These are phyloP conservation scores for Polyporus tsugae DNA, from an alignment of 1,284 basidiomycete species.

Conservation along the genomic window DNA sequence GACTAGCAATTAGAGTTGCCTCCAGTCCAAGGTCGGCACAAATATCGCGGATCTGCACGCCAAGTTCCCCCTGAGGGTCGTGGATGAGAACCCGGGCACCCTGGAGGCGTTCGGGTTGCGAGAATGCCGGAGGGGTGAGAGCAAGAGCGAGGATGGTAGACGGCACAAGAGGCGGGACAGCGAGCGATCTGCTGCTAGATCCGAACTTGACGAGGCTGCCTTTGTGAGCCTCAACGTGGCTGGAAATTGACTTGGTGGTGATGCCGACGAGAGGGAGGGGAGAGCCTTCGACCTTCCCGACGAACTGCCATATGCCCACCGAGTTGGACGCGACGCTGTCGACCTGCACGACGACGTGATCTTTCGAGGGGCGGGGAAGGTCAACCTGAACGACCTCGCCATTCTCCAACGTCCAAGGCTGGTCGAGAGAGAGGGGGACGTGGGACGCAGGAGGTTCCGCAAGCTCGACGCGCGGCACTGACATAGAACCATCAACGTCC, in stretches of 20 bases:
- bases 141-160: constrained; percentile 19
- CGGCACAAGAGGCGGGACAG: constrained; percentile 10
- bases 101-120: constrained; percentile 25
- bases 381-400: constrained; percentile 14
- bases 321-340: constrained; percentile 11
- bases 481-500: constrained; percentile 15
- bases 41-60: constrained; percentile 17
- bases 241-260: constrained; percentile 18
- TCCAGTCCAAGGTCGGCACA: constrained; percentile 13
- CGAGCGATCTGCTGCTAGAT: neutral
- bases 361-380: constrained; percentile 10
- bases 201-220: constrained; percentile 11
- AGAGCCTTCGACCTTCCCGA: constrained; percentile 17
- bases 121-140: constrained; percentile 19
- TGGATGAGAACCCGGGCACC: constrained; percentile 20
- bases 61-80: constrained; percentile 15
- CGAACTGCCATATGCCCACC: constrained; percentile 21
- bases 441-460: constrained; percentile 1
- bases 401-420: constrained; percentile 26
- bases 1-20: neutral
- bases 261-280: constrained; percentile 24
- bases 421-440: constrained; percentile 2
- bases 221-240: constrained; percentile 21
- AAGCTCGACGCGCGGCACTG: constrained; percentile 24
- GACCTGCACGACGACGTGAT: constrained; percentile 26